Base-by-base conservation (phyloP, 768 basidiomycete species). In the Cytidiella melzeri region DNA sequence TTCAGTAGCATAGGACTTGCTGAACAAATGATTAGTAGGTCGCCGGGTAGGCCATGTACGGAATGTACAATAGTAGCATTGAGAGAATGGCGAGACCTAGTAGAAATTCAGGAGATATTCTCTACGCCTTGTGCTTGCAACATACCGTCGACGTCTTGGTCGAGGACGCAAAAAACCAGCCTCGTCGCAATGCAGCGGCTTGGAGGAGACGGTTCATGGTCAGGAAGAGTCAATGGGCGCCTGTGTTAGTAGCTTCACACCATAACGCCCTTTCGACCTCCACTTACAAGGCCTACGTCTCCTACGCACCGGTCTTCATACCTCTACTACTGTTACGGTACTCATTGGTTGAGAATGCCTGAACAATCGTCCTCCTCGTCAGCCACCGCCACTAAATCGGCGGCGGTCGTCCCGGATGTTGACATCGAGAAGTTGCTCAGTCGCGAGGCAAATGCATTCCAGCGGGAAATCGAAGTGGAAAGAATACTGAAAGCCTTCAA, bases 401-500 rank as follows among this genome's bases (percentile, higher is more conserved):
- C 54, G 10, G n/a, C 26, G 21, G 37, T 60, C 49, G 53, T 56
- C 20, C 53, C 66, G 15, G 80, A 79, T 41, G 64, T 66, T 2
- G 90, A 92, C 39, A 67, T 92, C n/a, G 90, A 92, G 48, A 86
- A 83, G 64, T 69, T 92, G 4, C 73, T 92, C 40, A 84, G 74
- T 45, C 73, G 86, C 47, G 89, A 92, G 60, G 87, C 89, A 1
- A 84, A 84, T 12, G 89, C 87, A 3, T 86, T 92, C 63, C 87
- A 91, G 58, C 78, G 91, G 24, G 91, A 92, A 66, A 69, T 90
- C 21, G 90, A 92, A 64, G 88, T 92, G 11, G 91, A 95, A 50
- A 82, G 96, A 21, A 92, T 99, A 55, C 71, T 98, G 43, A 87
- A 83, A 58, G 85, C 94, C 0, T 98, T 99, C 79, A 98, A 92